A percentile compares a stretch with the other conserved stretches of the same genome.
phyloP scores from a whole-genome alignment of 768 basidiomycete genomes.

The Agaricus blazei region DNA sequence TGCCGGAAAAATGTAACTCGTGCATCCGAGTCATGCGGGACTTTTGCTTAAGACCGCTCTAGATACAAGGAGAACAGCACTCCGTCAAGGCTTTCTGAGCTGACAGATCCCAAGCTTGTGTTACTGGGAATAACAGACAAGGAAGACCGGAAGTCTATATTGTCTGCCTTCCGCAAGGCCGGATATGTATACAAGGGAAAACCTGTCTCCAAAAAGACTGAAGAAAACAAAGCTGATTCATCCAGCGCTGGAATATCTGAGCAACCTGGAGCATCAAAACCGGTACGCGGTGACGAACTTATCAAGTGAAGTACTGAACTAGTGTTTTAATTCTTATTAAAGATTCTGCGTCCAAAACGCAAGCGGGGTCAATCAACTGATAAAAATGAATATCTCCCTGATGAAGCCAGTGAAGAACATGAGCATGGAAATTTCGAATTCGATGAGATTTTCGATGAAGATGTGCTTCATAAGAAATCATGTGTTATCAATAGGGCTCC shows the following conservation, averaged over 20 bases:
- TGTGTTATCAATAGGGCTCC: conserved; percentile 87
- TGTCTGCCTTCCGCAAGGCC: conserved; percentile 57
- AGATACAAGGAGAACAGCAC: conserved; percentile 76
- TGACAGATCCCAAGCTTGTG: conserved; percentile 57
- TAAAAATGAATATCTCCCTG: conserved; percentile 56
- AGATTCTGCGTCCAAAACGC: conserved; percentile 43
- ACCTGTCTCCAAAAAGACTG: conserved; percentile 17
- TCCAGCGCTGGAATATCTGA: conserved; percentile 9
- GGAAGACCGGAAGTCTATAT: conserved; percentile 54
- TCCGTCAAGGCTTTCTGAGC: conserved; percentile 43
- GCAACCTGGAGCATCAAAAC: neutral
- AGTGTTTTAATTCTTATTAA: neutral
- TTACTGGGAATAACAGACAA: conserved; percentile 57
- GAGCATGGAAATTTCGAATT: conserved; percentile 59
- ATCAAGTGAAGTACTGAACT: no score
- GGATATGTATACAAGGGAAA: conserved; percentile 42
- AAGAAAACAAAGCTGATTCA: conserved; percentile 11
- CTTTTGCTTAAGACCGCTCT: conserved; percentile 1
- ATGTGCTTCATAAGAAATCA: conserved; percentile 51
- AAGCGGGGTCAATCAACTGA: conserved; percentile 51
- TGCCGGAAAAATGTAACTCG: conserved; percentile 61
- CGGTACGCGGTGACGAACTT: no score
- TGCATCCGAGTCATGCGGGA: neutral
- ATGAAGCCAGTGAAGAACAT: conserved; percentile 39
- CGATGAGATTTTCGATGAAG: conserved; percentile 66